Evolutionary conservation across 257 asterid species (phyloP), one percentile per base, ranked within the genome.

Genomic region (Euphrasia confusa): DNA sequence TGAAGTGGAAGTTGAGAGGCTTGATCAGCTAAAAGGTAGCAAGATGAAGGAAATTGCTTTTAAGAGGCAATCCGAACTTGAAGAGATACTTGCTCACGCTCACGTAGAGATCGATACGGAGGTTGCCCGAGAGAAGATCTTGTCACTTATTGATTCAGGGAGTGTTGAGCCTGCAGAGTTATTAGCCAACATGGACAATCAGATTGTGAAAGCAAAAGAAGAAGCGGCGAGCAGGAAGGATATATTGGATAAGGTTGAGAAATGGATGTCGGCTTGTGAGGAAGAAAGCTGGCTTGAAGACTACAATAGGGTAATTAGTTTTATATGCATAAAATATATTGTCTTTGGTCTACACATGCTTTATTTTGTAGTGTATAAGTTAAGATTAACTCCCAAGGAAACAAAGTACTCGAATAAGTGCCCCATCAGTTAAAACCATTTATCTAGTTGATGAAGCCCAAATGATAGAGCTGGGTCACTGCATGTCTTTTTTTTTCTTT

Each of bases 251-350:
- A 93, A 93, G 80, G 99, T 93, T 75, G 99, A 89, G 75, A 89
- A 86, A 66, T 89, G 95, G 97, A 86, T 89, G 97, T 81, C 95
- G 17, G 84, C 97, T 68, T 93, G 99, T 76, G 97, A 93, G 76
- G 97, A 89, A 76, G 97, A 89, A 85, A 86, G 91, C 69, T 89
- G 97, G 97, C 96, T 89, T 61, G 99, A 93, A 70, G 99, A 93
- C 75, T 89, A 93, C 78, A 93, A 77, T 59, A 81, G 95, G 92
- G 99, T 93, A 83, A 71, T 58, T 45, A 7, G 26, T 14, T 75
- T 61, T 61, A 17, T 7, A 18, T 7, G 26, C 8, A 21, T 21
- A 13, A 49, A 49, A 54, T 42, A 14, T 44, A 49, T 10, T 8
- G 18, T 35, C 30, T 33, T 64, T 70, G 61, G 56, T 60, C 47